Base-by-base conservation (phyloP, 2,329 filamentous ascomycete genomes). In the Drechslerella stenobrocha region DNA sequence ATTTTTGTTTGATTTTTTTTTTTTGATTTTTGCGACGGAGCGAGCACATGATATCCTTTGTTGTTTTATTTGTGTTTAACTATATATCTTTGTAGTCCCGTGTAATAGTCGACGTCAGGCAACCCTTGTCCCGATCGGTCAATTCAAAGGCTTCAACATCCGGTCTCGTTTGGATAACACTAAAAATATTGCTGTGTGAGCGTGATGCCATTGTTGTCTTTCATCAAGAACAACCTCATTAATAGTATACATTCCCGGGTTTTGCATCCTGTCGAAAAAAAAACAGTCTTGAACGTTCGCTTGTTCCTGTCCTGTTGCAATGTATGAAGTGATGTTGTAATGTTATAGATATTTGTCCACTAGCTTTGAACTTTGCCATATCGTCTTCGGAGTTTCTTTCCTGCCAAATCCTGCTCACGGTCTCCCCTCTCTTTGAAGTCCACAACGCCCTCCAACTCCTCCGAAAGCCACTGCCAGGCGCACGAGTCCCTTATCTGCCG, bases 181-280 rank as follows among this genome's bases (percentile, higher is more conserved):
- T 11, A 37, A 13, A 7, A 7, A 42, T 42, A 30, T 30, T 11
- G 28, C 15, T 18, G 7, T 20, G 8, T 3, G 37, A 20, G 37
- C 18, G 15, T 42, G 15, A 42, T 5, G 15, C 37, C 4, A 42
- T 42, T 42, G n/a, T 42, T 42, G 4, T 13, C 7, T 42, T 37
- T 37, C 3, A 15, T 37, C n/a, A 13, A 13, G 6, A 37, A 6
- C 8, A 37, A 15, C 15, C 37, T 51, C 20, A 61, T 52, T 56
- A 48, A 26, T 66, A 59, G 61, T 66, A 55, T 59, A 66, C 61
- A 66, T 15, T 42, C 11, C 34, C 37, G 37, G 8, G 48, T 40
- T 40, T 30, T 35, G 37, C 11, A 2, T 28, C 7, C 0, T 2
- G 30, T n/a, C 6, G n/a, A 52, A 28, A 42, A 26, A 44, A 3